Evolutionary conservation across 352 stramenopile species (phyloP), one percentile per base, ranked within the genome.

Genomic region (Aphanomyces stellatus): DNA sequence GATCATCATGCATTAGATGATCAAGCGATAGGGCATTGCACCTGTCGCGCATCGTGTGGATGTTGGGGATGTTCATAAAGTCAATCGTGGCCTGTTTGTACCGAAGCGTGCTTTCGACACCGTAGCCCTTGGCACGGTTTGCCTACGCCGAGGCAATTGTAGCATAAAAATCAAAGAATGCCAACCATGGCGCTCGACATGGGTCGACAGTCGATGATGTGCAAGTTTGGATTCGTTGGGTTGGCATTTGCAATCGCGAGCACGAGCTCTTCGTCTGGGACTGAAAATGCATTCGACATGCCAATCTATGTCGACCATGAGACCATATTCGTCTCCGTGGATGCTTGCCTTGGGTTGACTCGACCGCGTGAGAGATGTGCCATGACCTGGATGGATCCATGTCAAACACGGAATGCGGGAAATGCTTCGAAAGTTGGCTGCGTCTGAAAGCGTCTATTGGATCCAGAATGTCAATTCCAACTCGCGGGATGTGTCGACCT

Each of bases 51-150:
- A 99, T 98, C 15, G 90, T 93, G 75, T 99, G 96, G 65, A 99
- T 99, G 72, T 99, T 99, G 13, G 88, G 90, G 71, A 99, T 98
- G 65, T 98, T 97, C 86, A 98, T 98, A 81, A 99, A 99, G 30
- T 90, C 89, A n/a, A 99, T 77, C 0, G 84, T 91, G 35, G 83
- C 89, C 56, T 93, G 93, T 51, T 92, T 88, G 79, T 99, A 99
- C 76, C 98, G 95, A 41, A 96, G 93, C 0, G 87, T 91, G 75
- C 96, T 98, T 73, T 99, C 96, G 56, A 97, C 96, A 35, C 95
- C 93, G 76, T 96, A 98, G 63, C 95, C 87, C 76, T 97, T 85
- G 71, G 97, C 81, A 30, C 84, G 83, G 42, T 94, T 88, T 22
- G 81, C 84, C 69, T 87, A 25, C 0, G 22, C n/a, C n/a, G n/a